Evolutionary conservation across 2,329 filamentous ascomycete species (phyloP).

Genomic region (Trichophyton mentagrophytes): DNA sequence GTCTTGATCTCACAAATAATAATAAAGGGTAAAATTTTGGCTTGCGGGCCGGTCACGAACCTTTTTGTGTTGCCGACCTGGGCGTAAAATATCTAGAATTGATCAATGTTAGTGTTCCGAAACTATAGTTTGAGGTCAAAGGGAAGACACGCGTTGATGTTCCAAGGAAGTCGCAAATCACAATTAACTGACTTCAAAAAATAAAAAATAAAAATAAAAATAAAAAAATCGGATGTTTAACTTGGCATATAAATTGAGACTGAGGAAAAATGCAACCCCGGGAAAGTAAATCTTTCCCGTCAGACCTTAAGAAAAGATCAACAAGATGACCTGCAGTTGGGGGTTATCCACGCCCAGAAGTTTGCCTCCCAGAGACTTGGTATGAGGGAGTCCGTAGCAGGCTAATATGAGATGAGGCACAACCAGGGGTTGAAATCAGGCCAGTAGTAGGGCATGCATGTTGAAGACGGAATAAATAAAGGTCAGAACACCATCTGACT

Average conservation of each 20-base stretch:
- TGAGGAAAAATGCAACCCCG: background rate
- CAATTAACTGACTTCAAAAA: no score
- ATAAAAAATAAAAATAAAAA: background rate
- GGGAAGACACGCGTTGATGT: background rate
- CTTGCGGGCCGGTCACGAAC: background rate
- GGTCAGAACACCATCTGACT: slow-evolving; percentile 14
- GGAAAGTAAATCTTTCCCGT: background rate
- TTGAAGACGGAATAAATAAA: background rate
- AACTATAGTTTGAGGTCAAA: background rate
- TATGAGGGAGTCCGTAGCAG: background rate
- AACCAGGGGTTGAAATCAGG: background rate
- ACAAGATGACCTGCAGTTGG: background rate
- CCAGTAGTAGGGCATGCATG: background rate
- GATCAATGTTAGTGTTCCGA: background rate
- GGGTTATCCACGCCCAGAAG: background rate
- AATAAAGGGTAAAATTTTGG: background rate
- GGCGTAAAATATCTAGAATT: background rate
- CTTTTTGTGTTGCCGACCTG: background rate
- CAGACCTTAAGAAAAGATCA: background rate
- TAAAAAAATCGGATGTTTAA: background rate
- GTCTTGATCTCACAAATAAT: no score
- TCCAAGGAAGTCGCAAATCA: no score
- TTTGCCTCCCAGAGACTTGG: background rate
- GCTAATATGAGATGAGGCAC: background rate
- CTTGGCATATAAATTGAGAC: background rate